Evolutionary conservation across 2,329 filamentous ascomycete species (phyloP), one percentile per base, ranked within the genome.

Genomic region (Paracorniculantispora psalliotae): DNA sequence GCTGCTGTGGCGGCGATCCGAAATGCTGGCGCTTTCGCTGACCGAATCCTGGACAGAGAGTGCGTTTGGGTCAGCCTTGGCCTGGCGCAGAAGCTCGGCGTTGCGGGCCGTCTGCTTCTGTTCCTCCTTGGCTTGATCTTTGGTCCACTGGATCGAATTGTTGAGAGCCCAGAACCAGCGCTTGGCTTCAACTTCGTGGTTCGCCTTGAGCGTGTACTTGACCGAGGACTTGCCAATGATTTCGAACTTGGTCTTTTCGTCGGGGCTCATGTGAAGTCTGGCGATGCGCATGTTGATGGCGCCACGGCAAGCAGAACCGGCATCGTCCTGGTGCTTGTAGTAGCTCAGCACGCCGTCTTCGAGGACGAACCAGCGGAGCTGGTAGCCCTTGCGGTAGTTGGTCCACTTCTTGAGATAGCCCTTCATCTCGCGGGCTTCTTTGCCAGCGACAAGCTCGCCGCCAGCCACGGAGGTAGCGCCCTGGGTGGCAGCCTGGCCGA

Each of bases 391-490:
- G 23, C 93, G 92, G 72, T 99, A 99, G 72, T 99, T 99, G 50
- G 94, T 99, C 94, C 94, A 99, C 73, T 99, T 99, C 77, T 97
- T 97, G 59, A 99, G 79, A 72, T 97, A 99, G 7, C 94, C 94
- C 77, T 96, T 97, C 90, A 99, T 97, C 74, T 97, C 93, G 50
- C 92, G 84, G 19, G 90, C 89, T 69, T 99, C 94, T 65, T 93
- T 92, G 17, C 89, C 88, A 26, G 89, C 89, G 60, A 86, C 72
- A 21, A 83, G 78, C 64, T 89, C 83, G 10, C 81, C 78, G 17
- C 86, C 79, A 1, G 77, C 74, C 26, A 83, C 78, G 15, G 79
- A 71, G 9, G 79, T 75, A 2, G 77, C 75, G 6, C 80, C 80
- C 62, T 88, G 82, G 0, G 82, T 81, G 9, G 82, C 80, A 21